A percentile compares a stretch with the other conserved stretches of the same genome.
Conservation (phyloP, 176 grass and related monocot genomes). For the Hordeum vulgare region DNA sequence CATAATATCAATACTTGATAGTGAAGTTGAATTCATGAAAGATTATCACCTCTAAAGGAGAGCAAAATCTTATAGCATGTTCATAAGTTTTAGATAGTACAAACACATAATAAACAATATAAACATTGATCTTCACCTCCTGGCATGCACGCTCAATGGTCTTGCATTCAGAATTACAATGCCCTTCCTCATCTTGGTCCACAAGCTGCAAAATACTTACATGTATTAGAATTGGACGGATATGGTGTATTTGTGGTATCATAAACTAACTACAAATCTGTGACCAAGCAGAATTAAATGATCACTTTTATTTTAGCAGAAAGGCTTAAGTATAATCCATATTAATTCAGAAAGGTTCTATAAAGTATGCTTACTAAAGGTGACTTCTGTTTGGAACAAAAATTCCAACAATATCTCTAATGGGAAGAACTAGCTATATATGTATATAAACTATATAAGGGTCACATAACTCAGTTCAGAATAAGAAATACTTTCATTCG, state of each 20-base stretch:
- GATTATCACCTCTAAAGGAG: background rate
- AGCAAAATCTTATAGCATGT: background rate
- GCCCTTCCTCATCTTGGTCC: conserved; percentile 88
- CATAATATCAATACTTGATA: background rate
- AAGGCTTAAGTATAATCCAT: background rate
- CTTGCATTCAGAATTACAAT: conserved; percentile 89
- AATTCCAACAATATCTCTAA: background rate
- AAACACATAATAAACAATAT: background rate
- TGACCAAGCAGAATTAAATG: background rate
- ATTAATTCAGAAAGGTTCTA: background rate
- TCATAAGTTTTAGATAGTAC: background rate
- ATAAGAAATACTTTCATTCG: background rate
- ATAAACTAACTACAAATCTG: background rate
- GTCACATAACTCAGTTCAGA: too few species aligned
- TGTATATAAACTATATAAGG: background rate
- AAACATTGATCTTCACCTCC: conserved; percentile 44
- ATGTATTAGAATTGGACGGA: background rate
- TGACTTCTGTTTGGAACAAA: background rate
- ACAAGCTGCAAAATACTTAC: conserved; percentile 54
- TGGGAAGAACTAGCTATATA: background rate
- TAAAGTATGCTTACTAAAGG: background rate
- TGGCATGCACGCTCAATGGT: conserved; percentile 93
- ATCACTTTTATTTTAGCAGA: background rate
- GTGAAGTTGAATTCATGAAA: background rate
- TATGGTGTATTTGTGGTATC: background rate